Evolutionary conservation across 768 basidiomycete species (phyloP), one percentile per base, ranked within the genome.

Genomic region (Amanita phalloides): DNA sequence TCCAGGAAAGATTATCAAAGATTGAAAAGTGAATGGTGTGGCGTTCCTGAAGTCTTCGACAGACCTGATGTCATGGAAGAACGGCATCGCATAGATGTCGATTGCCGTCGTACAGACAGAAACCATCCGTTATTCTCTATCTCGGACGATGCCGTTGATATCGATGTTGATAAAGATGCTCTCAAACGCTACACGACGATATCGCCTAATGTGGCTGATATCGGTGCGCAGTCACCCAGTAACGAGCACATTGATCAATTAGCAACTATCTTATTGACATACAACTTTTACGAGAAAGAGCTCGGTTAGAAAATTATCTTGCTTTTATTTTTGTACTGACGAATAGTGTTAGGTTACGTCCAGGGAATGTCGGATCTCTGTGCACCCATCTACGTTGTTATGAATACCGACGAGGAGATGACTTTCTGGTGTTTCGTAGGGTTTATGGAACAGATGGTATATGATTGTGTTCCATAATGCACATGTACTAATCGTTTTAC

Each of bases 321-420:
- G 45, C 33, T 10, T 56, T 45, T 44, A 26, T 37, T 45, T 39
- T 52, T 36, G 37, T 17, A 42, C n/a, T 54, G 8, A 45, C 7
- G 51, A 28, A 49, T 43, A 6, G 43, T 23, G 14, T 1, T 55
- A 86, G 92, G 94, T 26, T 97, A 98, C 64, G 96, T 98, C 4
- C 96, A 98, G 66, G 96, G 96, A 30, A 98, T 98, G 96, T 92
- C 90, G 2, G 96, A 99, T 66, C 77, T 99, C 11, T 89, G 90
- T 58, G 86, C 90, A 3, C 96, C 96, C 10, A 68, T 98, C 5
- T 98, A 97, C 61, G 84, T 98, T 23, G 89, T 93, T 13, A 84
- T 90, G 78, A 83, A 77, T 48, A 88, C 82, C 6, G 86, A 96
- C 56, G 93, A 95, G 60, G 87, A 86, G 49, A 67, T 90, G 68